Evolutionary conservation across 1,139 yeast species (phyloP).

Genomic region (Trichomonascaceae sp.): DNA sequence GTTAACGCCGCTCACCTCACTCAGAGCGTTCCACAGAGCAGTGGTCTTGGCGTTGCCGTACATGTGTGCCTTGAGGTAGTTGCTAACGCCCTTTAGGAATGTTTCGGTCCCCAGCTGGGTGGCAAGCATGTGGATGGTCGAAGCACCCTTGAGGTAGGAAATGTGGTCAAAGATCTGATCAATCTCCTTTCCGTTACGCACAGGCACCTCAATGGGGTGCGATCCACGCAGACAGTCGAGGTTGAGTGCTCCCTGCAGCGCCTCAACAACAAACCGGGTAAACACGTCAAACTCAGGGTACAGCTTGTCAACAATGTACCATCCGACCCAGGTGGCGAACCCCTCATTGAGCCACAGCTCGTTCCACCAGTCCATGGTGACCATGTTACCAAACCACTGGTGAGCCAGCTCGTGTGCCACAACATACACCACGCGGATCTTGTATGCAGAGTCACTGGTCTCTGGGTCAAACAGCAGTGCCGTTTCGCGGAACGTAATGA

Average conservation of each 20-base stretch:
- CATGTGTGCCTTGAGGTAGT: constrained; percentile 43
- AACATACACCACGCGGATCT: constrained; percentile 63
- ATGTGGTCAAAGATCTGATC: constrained; percentile 71
- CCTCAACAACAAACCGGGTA: constrained; percentile 47
- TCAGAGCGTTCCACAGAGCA: constrained; percentile 47
- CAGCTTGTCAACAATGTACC: constrained; percentile 50
- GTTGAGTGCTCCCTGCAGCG: constrained; percentile 49
- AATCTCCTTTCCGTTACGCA: constrained; percentile 57
- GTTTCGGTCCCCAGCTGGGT: constrained; percentile 52
- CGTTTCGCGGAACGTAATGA: constrained; percentile 59
- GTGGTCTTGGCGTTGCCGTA: constrained; percentile 48
- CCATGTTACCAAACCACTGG: constrained; percentile 76
- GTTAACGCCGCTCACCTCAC: constrained; percentile 43
- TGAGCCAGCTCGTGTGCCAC: constrained; percentile 74
- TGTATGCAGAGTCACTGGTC: constrained; percentile 37
- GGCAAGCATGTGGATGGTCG: constrained; percentile 57
- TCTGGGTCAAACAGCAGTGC: constrained; percentile 51
- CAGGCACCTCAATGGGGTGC: constrained; percentile 71
- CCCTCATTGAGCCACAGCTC: constrained; percentile 78
- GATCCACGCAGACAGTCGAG: constrained; percentile 62
- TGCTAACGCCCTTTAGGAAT: constrained; percentile 58
- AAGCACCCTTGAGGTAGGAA: constrained; percentile 67
- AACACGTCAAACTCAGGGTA: constrained; percentile 66
- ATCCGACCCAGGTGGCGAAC: constrained; percentile 73
- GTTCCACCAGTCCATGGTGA: constrained; percentile 82